These are phyloP conservation scores for Spathaspora boniae DNA, from an alignment of 805 yeast genomes.

Conservation along the genomic window DNA sequence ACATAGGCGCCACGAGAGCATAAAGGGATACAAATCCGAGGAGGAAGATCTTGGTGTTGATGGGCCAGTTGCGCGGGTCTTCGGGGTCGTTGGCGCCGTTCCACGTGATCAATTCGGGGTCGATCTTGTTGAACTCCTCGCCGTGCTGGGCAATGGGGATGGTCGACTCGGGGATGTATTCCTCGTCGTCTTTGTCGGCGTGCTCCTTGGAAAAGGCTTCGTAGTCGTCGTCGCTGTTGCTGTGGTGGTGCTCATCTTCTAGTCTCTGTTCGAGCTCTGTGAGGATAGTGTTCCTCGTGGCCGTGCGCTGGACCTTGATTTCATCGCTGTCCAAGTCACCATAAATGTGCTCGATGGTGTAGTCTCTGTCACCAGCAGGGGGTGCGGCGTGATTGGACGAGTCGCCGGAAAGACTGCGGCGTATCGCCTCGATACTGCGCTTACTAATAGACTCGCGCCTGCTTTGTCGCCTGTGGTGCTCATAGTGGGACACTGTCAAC, in stretches of 20 bases:
- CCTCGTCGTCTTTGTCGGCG: constrained; percentile 11
- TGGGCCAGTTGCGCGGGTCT: constrained; percentile 34
- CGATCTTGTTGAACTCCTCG: constrained; percentile 27
- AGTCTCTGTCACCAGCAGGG: constrained; percentile 8
- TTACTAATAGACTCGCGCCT: constrained; percentile 13
- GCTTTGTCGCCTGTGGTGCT: constrained; percentile 2
- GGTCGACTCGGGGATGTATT: constrained; percentile 18
- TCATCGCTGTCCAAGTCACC: constrained; percentile 29
- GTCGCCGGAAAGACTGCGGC: constrained; percentile 14
- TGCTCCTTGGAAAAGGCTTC: constrained; percentile 4
- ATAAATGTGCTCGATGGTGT: constrained; percentile 27
- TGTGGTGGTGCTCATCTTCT: constrained; percentile 12
- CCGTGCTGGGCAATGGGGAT: constrained; percentile 26
- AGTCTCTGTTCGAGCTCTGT: constrained; percentile 17
- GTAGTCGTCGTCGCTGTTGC: constrained; percentile 4
- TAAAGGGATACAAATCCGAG: constrained; percentile 30
- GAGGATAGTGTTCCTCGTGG: constrained; percentile 29
- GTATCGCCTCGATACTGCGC: constrained; percentile 16
- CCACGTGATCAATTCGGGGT: constrained; percentile 39
- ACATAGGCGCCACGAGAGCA: constrained; percentile 39
- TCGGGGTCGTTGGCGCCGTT: constrained; percentile 27
- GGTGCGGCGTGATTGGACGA: constrained; percentile 6
- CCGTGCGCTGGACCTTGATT: constrained; percentile 27
- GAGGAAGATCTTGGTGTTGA: constrained; percentile 17
- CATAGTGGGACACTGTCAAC: constrained; percentile 12